Conservation (phyloP, 2,329 filamentous ascomycete species). For the Penicillium freii region DNA sequence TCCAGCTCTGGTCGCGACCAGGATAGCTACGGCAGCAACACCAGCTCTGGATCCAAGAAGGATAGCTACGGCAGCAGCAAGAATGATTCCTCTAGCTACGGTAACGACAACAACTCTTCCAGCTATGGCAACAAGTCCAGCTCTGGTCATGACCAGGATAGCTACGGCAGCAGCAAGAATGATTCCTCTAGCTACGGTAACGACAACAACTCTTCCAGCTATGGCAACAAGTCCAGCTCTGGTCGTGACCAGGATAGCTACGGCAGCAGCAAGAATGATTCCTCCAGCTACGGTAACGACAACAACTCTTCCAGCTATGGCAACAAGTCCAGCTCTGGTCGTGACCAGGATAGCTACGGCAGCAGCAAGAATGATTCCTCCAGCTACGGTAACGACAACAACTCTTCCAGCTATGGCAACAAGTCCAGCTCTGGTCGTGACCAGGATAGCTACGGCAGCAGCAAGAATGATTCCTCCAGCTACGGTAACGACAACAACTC, state of each 20-base stretch:
- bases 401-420: neutral
- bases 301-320: conserved; percentile 1
- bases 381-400: no score
- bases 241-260: neutral
- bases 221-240: neutral
- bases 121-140: neutral
- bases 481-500: no score
- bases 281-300: neutral
- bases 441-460: neutral
- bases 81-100: neutral
- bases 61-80: neutral
- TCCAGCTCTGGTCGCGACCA: no score
- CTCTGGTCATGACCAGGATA: neutral
- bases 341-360: neutral
- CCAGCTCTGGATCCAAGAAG: no score
- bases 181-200: no score
- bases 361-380: neutral
- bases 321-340: neutral
- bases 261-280: no score
- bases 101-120: neutral
- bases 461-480: no score
- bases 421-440: no score
- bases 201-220: neutral
- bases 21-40: no score
- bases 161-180: neutral